phyloP scores from a whole-genome alignment of 345 rosid genomes.

The Syzygium aqueum region DNA sequence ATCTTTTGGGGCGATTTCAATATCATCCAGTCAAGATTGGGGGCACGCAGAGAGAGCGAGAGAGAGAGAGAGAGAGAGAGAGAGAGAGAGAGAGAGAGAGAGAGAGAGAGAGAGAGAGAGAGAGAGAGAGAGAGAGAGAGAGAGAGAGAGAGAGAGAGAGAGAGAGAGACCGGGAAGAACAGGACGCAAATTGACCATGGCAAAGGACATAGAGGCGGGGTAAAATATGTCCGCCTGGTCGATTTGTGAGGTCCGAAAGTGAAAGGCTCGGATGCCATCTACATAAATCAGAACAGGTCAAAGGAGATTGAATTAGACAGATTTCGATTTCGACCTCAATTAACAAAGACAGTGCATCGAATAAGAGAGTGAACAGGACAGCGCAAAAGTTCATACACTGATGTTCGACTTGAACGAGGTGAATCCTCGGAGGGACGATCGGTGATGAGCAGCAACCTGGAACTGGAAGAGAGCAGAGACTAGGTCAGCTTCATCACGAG shows the following conservation, averaged over 20 bases:
- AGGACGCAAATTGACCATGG: constrained; percentile 88
- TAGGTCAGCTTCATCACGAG: background rate
- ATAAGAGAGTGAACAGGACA: background rate
- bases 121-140: background rate
- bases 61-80: background rate
- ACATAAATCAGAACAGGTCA: background rate
- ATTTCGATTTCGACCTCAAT: background rate
- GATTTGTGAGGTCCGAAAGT: constrained; percentile 67
- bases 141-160: background rate
- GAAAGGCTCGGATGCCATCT: background rate
- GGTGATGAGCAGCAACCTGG: background rate
- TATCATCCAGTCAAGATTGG: background rate
- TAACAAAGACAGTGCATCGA: background rate
- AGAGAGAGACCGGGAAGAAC: constrained; percentile 54
- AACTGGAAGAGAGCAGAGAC: background rate
- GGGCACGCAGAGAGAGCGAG: background rate
- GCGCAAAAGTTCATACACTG: background rate
- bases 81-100: background rate
- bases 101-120: constrained; percentile 1
- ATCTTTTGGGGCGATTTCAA: background rate
- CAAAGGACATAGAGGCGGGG: constrained; percentile 58
- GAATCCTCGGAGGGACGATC: no score
- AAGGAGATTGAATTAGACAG: background rate
- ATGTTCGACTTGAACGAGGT: background rate
- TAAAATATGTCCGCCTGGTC: constrained; percentile 67